These are phyloP conservation scores for Rhizomucor miehei DNA, from an alignment of 371 early-diverging fungal species.

Conservation along the genomic window DNA sequence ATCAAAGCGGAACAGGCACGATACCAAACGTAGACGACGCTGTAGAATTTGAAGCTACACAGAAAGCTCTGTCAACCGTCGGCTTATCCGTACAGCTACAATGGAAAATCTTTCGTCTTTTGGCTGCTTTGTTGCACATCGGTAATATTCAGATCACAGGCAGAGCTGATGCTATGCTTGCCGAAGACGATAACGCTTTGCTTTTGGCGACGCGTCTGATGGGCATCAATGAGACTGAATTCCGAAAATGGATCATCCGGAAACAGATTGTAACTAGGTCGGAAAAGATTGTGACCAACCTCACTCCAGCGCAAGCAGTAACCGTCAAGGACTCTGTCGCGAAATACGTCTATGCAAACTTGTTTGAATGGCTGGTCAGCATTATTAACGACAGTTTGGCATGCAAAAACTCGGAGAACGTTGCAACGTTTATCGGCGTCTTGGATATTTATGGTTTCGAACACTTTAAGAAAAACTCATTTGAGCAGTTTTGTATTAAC, in stretches of 20 bases:
- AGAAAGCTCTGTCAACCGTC: conserved; percentile 80
- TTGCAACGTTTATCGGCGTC: conserved; percentile 86
- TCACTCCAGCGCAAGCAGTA: conserved; percentile 75
- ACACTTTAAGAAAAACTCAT: conserved; percentile 97
- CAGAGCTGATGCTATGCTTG: conserved; percentile 65
- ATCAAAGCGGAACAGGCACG: conserved; percentile 76
- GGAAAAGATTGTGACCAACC: conserved; percentile 82
- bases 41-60: conserved; percentile 85
- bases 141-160: conserved; percentile 87
- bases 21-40: conserved; percentile 91
- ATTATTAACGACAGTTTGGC: conserved; percentile 77
- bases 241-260: conserved; percentile 89
- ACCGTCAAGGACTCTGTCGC: conserved; percentile 90
- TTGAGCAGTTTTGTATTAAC: conserved; percentile 99
- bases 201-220: conserved; percentile 65
- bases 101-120: conserved; percentile 84
- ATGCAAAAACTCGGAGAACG: conserved; percentile 38
- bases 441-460: conserved; percentile 97
- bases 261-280: conserved; percentile 86
- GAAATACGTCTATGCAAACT: conserved; percentile 87
- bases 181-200: conserved; percentile 72
- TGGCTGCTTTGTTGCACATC: conserved; percentile 88
- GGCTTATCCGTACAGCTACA: conserved; percentile 86
- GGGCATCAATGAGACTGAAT: conserved; percentile 69
- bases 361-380: conserved; percentile 95